A percentile compares a stretch with the other conserved stretches of the same genome.
Evolutionary conservation across 345 rosid genomes (phyloP).

Genomic region (Aurinia saxatilis): DNA sequence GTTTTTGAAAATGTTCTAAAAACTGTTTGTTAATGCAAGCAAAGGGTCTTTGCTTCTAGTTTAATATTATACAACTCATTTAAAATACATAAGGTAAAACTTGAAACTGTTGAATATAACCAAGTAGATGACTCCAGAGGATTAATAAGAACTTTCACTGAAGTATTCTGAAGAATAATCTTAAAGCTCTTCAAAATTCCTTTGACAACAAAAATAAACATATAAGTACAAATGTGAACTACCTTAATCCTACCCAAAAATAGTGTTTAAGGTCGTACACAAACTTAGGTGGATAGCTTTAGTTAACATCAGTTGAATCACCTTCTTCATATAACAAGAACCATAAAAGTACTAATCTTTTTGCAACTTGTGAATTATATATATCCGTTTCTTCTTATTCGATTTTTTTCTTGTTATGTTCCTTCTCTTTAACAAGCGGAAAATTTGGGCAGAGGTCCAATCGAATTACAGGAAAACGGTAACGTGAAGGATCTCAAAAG

Average conservation of each 20-base stretch:
- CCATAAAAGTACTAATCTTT: not conserved
- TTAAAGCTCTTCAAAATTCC: not conserved
- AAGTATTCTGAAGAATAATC: not conserved
- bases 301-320: not conserved
- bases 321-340: not conserved
- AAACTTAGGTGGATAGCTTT: not conserved
- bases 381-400: too few relatives aligned
- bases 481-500: conserved; percentile 21
- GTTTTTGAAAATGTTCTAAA: too few relatives aligned
- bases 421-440: not conserved
- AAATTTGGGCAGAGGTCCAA: conserved; percentile 21
- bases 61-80: too few relatives aligned
- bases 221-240: not conserved
- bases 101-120: not conserved
- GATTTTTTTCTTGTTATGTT: not conserved
- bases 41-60: not conserved
- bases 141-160: not conserved
- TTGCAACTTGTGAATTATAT: conserved; percentile 4
- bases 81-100: not conserved
- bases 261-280: not conserved
- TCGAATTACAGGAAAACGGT: conserved; percentile 11
- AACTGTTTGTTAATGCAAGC: too few relatives aligned
- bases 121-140: not conserved
- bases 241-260: conserved; percentile 2
- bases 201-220: not conserved